Base-by-base conservation (phyloP, 192 early-diverging fungal species). In the Gamsiella multidivaricata region DNA sequence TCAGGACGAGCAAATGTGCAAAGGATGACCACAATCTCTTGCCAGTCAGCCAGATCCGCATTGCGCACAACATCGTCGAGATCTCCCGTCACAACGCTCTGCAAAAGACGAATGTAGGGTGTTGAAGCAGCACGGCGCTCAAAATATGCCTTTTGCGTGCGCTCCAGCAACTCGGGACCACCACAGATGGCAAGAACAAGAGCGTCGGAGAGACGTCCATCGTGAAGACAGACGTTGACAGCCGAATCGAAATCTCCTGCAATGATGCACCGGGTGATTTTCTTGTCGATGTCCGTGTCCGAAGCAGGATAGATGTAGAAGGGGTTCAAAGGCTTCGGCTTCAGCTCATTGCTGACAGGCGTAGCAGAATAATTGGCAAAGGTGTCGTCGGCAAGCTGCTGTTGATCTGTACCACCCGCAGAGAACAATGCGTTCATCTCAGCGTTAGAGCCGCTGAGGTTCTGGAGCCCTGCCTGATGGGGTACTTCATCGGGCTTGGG, bases 211-310 rank as follows among this genome's bases (percentile, higher is more conserved):
- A 91, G 89, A 26, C 93, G 87, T 61, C 94, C 87, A 11, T 92
- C 84, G 32, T 87, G 87, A 33, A 99, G 82, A 68, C 96, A 97
- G 34, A 96, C 82, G 37, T 91, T 85, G 14, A 98, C 96, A 17
- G 97, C 96, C 0, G 92, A 88, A 70, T 95, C 94, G 72, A 96
- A 97, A 73, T 99, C 94, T 66, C 98, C 96, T 34, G 96, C 75
- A 8, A 98, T 85, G 26, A 98, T 80, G 3, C 94, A 88, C 20
- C 90, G 87, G 11, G 94, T 97, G 54, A 99, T 91, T 41, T 95
- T 80, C 18, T 85, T 87, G 55, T 98, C 94, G 14, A 88, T 86
- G 54, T 94, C 94, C 5, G 87, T 80, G 23, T 90, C 88, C 26
- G 85, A 85, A 12, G 86, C 81, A 18, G 82, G 83, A 51, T 87